Base-by-base conservation (phyloP, 345 rosid genomes). In the Salix koriyanagi region DNA sequence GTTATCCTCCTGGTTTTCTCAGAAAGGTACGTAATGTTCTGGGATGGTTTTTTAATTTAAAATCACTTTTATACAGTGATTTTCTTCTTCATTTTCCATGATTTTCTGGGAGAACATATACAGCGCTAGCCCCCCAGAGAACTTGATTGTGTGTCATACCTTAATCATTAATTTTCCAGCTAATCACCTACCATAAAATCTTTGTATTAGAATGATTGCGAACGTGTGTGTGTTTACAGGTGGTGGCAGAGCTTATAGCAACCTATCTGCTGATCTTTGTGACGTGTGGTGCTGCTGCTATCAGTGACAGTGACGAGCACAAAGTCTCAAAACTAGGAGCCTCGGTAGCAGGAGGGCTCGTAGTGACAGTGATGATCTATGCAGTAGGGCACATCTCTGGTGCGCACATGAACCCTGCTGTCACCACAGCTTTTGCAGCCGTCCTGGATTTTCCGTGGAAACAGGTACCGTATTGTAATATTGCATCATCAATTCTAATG, bases 391-490 rank as follows among this genome's bases (percentile, higher is more conserved):
- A 91, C 73, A 73, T 91, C 82, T 91, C 93, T 2, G 96, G 96
- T 44, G 93, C 90, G 14, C 96, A 89, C 79, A 89, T 91, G 89
- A 91, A 91, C 77, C 96, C 96, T 2, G 91, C 96, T 0, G 91
- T 91, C 75, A 91, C 90, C 23, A 61, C 84, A 10, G 89, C 91
- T 18, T 91, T 91, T 65, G 91, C 96, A 14, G 79, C 89, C 44
- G 79, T 79, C 48, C 50, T 84, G 36, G 81, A 78, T 39, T 91
- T 89, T 70, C 91, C 93, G 3, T 85, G 89, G 91, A 85, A 85
- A 67, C 90, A 89, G 88, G 93, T 86, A 81, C 30, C 30, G 44
- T 41, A 41, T 10, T 41, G 44, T 0, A 41, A 41, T 41, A 34
- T 32, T 32, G 44, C 44, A 64, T 28, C 21, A 4, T 18, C 32